These are phyloP conservation scores for Digitaria exilis DNA, from an alignment of 202 grass and related monocot species.

Conservation along the genomic window DNA sequence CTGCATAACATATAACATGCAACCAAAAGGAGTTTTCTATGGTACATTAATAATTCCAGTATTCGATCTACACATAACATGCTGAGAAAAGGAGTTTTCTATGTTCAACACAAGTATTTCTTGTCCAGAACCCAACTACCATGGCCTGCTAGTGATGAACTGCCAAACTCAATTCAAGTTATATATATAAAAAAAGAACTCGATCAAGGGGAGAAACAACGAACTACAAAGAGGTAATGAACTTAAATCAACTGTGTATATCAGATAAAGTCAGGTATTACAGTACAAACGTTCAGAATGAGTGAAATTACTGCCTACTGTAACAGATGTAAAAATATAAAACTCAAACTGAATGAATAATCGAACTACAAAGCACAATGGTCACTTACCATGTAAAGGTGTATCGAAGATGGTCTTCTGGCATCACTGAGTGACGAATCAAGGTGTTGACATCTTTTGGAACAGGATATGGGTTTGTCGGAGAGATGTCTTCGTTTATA, in stretches of 20 bases:
- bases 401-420: slow-evolving; percentile 89
- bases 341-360: slow-evolving; percentile 1
- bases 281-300: background rate
- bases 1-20: slow-evolving; percentile 15
- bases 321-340: background rate
- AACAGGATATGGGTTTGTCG: slow-evolving; percentile 88
- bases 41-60: background rate
- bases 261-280: slow-evolving; percentile 3
- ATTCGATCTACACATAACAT: background rate
- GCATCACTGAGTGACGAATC: slow-evolving; percentile 91
- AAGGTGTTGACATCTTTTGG: slow-evolving; percentile 90
- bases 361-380: background rate
- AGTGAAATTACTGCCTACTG: slow-evolving; percentile 6
- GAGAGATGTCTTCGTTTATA: slow-evolving; percentile 66
- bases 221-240: background rate
- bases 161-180: slow-evolving; percentile 9
- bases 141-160: background rate
- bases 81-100: background rate
- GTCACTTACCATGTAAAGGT: slow-evolving; percentile 74
- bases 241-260: background rate
- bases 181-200: too few species aligned
- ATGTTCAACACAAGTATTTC: slow-evolving; percentile 24
- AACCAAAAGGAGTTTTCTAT: background rate
- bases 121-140: background rate
- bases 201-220: too few species aligned